Evolutionary conservation across 306 rosid genomes (phyloP), one percentile per base, ranked within the genome.

Genomic region (Carpinus viminea): DNA sequence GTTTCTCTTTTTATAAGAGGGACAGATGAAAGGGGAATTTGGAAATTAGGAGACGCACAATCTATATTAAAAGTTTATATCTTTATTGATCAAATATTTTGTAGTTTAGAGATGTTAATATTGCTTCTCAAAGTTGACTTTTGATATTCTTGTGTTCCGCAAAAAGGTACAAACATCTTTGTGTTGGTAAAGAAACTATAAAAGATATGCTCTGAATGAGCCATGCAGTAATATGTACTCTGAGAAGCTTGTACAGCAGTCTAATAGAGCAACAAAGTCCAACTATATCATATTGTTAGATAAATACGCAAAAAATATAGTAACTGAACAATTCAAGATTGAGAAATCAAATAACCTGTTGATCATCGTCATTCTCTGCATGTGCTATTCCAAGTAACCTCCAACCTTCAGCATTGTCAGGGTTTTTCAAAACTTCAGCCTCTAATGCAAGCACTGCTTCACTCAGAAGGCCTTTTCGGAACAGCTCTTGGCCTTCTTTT

Each of bases 361-460:
- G 98, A 85, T 96, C 99, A 87, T 96, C 99, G 64, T 96, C 99
- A 70, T 93, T 96, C 86, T 96, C 99, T 53, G 99, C 99, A 82
- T 96, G 98, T 61, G 99, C 96, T 84, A 96, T 90, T 83, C 99
- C 99, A 82, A 96, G 96, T 55, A 96, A 87, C 83, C 99, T 93
- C 99, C 99, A 96, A 68, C 98, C 98, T 88, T 96, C 98, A 55
- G 97, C 89, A 82, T 91, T 93, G 8, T 96, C 97, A 76, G 97
- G 97, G 87, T 88, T 96, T 91, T 93, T 96, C 87, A 96, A 52
- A 78, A 96, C 98, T 84, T 96, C 99, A 50, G 99, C 99, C 88
- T 96, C 99, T 85, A 96, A 88, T 65, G 99, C 99, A 74, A 96
- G 96, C 86, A 93, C 99, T 34, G 99, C 98, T 87, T 96, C 99